Base-by-base conservation (phyloP, 805 yeast species). In the Yarrowia sp. region DNA sequence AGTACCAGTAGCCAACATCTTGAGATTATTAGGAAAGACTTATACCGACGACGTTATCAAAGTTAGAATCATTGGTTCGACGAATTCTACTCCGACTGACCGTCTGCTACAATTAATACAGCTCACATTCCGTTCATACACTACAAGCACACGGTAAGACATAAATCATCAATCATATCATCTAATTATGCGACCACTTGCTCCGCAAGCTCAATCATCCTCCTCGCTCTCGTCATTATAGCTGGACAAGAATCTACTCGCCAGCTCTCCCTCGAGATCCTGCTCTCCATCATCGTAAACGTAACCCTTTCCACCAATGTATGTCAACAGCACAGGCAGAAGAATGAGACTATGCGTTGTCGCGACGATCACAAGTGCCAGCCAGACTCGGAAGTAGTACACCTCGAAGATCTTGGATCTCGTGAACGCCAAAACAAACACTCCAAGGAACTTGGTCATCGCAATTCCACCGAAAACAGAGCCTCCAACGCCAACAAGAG, bases 311-410 rank as follows among this genome's bases (percentile, higher is more conserved):
- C 89, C 88, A 10, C 94, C 96, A 66, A 79, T 77, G 58, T 78
- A 74, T 24, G 90, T 80, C 38, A 93, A 76, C 25, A 87, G 71
- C 5, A 90, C 82, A 0, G 99, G 99, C 59, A 93, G 76, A 62
- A 93, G 82, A 36, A 88, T 79, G 59, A 93, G 77, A 3, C 94
- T 82, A 71, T 93, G 97, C 0, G 87, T 66, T 0, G 92, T 84
- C 1, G 96, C 97, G 62, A 88, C 77, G 1, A 87, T 65, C 8
- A 93, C 86, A 64, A 93, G 77, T 0, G 91, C 78, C 12, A 88
- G 74, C 98, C 98, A 93, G 97, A 93, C 92, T 64, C 96, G 77
- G 78, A 93, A 93, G 72, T 94, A 93, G 73, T 90, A 93, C 1
- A 93, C 82, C 67, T 90, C 96, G 73, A 93, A 94, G 29, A 93